Conservation (phyloP, 2,329 filamentous ascomycete species). For the Bipolaris sorokiniana region DNA sequence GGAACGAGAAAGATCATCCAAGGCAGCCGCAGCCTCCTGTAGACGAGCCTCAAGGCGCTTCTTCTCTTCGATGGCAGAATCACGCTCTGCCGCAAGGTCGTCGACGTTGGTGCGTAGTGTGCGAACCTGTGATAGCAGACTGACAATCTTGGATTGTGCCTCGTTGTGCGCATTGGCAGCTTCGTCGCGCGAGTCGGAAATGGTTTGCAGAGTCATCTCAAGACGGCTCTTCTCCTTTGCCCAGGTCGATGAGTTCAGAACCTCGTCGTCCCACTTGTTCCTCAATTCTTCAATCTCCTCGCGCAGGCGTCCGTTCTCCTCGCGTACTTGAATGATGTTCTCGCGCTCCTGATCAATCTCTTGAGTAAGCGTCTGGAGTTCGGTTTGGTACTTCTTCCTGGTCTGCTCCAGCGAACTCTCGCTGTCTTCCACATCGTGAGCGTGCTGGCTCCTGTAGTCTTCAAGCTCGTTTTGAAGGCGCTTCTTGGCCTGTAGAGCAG, state of each 20-base stretch:
- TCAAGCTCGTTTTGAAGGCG: conserved; percentile 95
- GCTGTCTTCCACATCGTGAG: conserved; percentile 96
- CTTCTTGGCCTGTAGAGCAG: conserved; percentile 86
- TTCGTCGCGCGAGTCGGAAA: conserved; percentile 91
- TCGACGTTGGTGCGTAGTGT: conserved; percentile 83
- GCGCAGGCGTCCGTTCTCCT: conserved; percentile 85
- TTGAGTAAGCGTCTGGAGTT: conserved; percentile 86
- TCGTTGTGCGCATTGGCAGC: conserved; percentile 93
- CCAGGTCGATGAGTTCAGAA: conserved; percentile 97
- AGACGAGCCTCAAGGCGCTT: conserved; percentile 83
- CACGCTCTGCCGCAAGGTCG: conserved; percentile 83
- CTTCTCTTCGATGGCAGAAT: conserved; percentile 86
- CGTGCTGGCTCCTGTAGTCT: conserved; percentile 92
- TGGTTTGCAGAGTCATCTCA: conserved; percentile 85
- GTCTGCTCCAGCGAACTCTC: conserved; percentile 96
- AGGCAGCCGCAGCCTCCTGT: conserved; percentile 82
- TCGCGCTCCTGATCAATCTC: conserved; percentile 94
- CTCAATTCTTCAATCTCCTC: conserved; percentile 95
- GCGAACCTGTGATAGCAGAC: conserved; percentile 86
- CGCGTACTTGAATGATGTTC: conserved; percentile 81
- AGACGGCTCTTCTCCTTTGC: conserved; percentile 95
- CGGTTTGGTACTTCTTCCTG: conserved; percentile 93
- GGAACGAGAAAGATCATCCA: conserved; percentile 85
- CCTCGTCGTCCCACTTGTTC: conserved; percentile 97
- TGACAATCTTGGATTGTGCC: conserved; percentile 90